phyloP scores from a whole-genome alignment of 1,284 basidiomycete genomes.

The Melampsora larici-populina region DNA sequence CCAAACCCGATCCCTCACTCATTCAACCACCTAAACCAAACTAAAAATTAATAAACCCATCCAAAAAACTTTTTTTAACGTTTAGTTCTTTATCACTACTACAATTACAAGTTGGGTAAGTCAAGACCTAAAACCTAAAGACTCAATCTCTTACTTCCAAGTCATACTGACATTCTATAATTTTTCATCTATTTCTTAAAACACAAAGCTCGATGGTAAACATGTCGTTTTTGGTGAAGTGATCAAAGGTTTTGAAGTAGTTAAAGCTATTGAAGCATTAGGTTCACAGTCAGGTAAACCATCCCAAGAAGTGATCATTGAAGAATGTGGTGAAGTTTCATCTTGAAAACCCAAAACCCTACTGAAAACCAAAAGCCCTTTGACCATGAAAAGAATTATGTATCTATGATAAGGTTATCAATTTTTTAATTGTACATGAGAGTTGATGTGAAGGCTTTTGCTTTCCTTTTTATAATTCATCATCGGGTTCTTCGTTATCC shows the following conservation, averaged over 20 bases:
- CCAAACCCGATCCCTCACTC: too few species aligned
- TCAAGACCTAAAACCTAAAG: background rate
- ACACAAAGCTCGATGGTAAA: constrained; percentile 10
- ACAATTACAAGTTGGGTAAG: constrained; percentile 33
- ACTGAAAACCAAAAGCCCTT: too few species aligned
- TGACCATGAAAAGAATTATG: too few species aligned
- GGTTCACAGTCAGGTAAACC: constrained; percentile 23
- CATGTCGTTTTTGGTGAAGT: constrained; percentile 35
- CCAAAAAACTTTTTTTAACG: background rate
- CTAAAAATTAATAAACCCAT: background rate
- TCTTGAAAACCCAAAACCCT: too few species aligned
- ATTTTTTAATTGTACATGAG: too few species aligned
- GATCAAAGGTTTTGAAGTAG: constrained; percentile 17
- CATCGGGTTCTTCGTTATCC: constrained; percentile 37
- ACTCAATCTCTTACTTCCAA: background rate
- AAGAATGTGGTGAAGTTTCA: constrained; percentile 24
- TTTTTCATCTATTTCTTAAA: background rate
- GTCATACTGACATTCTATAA: background rate
- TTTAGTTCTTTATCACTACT: constrained; percentile 40
- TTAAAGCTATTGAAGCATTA: constrained; percentile 16
- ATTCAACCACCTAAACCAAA: background rate
- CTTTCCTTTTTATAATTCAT: constrained; percentile 20
- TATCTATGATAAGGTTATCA: too few species aligned
- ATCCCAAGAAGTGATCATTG: background rate
- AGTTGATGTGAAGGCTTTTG: too few species aligned